Evolutionary conservation across 164 flowering plant species (phyloP).

Genomic region (Liquidambar formosana): DNA sequence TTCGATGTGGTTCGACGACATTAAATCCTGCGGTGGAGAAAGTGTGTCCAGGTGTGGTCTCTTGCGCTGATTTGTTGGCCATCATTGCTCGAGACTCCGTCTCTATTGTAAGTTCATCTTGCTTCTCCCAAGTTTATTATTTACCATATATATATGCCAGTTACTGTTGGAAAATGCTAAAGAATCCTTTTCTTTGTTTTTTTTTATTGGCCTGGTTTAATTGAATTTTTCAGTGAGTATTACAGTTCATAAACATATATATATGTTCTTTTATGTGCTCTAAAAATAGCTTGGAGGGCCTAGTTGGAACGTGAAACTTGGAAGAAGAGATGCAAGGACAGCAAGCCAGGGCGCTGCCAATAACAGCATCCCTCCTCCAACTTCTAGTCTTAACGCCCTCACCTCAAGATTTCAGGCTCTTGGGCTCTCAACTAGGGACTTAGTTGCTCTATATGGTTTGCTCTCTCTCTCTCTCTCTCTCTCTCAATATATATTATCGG

Average conservation of each 20-base stretch:
- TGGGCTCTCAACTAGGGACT: conserved; percentile 60
- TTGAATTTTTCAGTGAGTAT: no score
- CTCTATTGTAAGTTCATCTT: conserved; percentile 33
- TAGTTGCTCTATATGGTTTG: conserved; percentile 65
- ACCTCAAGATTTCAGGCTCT: conserved; percentile 39
- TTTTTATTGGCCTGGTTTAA: no score
- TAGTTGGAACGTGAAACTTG: no score
- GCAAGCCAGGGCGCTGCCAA: conserved; percentile 64
- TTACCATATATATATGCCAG: no score
- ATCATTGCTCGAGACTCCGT: conserved; percentile 62
- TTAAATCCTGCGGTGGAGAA: conserved; percentile 61
- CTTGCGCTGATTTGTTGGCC: conserved; percentile 71
- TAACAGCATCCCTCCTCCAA: conserved; percentile 60
- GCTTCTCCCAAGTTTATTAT: no score
- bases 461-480: background rate
- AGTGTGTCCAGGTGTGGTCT: conserved; percentile 66
- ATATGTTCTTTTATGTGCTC: no score
- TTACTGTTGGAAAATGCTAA: no score
- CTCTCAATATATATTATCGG: no score
- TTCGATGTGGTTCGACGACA: conserved; percentile 59
- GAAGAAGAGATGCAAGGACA: no score
- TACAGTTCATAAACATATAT: no score
- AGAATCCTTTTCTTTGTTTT: no score
- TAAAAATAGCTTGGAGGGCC: no score
- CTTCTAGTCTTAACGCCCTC: conserved; percentile 51